Conservation (phyloP, 768 basidiomycete genomes). For the Termitomyces sp. region DNA sequence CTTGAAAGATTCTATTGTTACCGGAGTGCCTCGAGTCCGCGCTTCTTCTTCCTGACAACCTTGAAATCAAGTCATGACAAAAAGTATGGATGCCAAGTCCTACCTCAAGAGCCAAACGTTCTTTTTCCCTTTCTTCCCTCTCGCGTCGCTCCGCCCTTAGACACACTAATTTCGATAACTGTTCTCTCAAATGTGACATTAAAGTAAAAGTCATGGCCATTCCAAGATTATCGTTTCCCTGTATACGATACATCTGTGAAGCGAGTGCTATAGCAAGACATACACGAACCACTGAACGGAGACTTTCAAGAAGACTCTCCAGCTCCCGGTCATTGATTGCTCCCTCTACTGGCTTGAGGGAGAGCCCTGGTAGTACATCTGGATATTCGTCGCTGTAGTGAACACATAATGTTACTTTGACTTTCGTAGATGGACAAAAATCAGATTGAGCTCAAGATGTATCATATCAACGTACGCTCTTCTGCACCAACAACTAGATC, state of each 20-base stretch:
- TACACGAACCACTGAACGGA: conserved; percentile 49
- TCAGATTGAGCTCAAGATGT: conserved; percentile 6
- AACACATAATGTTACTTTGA: conserved; percentile 66
- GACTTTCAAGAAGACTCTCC: conserved; percentile 45
- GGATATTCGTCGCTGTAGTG: conserved; percentile 83
- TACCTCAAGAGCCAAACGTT: conserved; percentile 74
- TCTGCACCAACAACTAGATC: conserved; percentile 59
- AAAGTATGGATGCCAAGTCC: neutral
- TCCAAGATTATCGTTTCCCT: conserved; percentile 84
- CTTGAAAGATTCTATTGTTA: conserved; percentile 77
- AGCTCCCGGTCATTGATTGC: conserved; percentile 54
- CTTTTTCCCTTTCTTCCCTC: conserved; percentile 65
- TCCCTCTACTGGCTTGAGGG: conserved; percentile 57
- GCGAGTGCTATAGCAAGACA: neutral
- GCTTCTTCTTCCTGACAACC: conserved; percentile 72
- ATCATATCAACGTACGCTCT: conserved; percentile 35
- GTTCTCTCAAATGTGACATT: conserved; percentile 78
- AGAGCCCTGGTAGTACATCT: conserved; percentile 70
- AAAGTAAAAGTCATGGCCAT: conserved; percentile 99
- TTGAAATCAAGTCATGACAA: neutral
- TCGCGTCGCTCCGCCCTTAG: conserved; percentile 49
- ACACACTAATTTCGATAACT: conserved; percentile 58
- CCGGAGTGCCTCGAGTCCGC: conserved; percentile 85
- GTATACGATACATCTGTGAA: conserved; percentile 5
- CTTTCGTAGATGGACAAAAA: conserved; percentile 33